Conservation (phyloP, 2,329 filamentous ascomycete genomes). For the Trichoderma lentiforme region DNA sequence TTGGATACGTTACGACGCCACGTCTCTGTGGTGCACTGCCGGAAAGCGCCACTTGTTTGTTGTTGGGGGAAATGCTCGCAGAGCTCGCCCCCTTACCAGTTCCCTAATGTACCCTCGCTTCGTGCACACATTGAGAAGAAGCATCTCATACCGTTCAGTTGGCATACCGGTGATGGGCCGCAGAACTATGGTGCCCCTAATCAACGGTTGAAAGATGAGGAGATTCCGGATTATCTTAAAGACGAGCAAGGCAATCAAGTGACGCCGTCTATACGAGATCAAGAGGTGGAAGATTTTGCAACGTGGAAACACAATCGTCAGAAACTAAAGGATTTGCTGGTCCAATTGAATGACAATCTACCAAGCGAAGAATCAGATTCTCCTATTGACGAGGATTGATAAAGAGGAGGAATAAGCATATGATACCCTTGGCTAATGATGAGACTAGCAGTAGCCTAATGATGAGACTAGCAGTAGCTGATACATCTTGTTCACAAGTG, state of each 20-base stretch:
- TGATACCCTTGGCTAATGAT: background rate
- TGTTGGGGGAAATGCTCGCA: slow-evolving; percentile 34
- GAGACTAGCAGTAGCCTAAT: background rate
- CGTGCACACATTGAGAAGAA: slow-evolving; percentile 49
- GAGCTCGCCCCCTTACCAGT: slow-evolving; percentile 27
- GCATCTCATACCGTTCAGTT: slow-evolving; percentile 53
- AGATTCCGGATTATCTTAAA: slow-evolving; percentile 49
- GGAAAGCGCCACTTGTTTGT: slow-evolving; percentile 23
- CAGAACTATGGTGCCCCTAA: slow-evolving; percentile 33
- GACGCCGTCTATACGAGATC: slow-evolving; percentile 54
- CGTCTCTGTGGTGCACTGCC: slow-evolving; percentile 48
- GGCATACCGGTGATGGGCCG: slow-evolving; percentile 60
- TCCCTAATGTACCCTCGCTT: slow-evolving; percentile 40
- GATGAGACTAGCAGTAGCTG: background rate
- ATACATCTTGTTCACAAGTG: background rate
- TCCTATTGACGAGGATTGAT: background rate
- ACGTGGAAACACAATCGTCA: slow-evolving; percentile 44
- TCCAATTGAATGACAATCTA: slow-evolving; percentile 45
- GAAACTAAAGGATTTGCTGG: slow-evolving; percentile 43
- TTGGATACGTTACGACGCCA: slow-evolving; percentile 56
- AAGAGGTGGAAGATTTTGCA: slow-evolving; percentile 47
- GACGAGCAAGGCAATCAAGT: slow-evolving; percentile 53
- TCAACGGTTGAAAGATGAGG: slow-evolving; percentile 27
- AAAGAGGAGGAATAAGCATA: background rate
- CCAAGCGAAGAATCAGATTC: slow-evolving; percentile 37